These are phyloP conservation scores for Pythium rishiriense DNA, from an alignment of 352 stramenopile genomes.

Conservation along the genomic window DNA sequence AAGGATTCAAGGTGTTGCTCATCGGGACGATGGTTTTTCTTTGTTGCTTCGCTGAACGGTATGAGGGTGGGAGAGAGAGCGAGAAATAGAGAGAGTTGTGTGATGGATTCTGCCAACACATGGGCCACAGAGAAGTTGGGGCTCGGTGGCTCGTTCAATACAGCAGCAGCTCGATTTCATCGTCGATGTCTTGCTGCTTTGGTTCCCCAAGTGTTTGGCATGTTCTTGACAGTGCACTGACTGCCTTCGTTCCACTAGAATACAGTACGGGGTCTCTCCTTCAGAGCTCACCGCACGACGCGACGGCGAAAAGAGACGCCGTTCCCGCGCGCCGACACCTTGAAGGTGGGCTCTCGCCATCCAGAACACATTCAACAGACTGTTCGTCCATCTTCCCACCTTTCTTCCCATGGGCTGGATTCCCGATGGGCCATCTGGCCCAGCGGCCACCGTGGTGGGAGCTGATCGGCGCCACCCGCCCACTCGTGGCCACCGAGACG, in stretches of 20 bases:
- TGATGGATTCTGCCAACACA: too few relatives aligned
- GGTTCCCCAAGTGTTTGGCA: too few relatives aligned
- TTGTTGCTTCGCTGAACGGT: neutral
- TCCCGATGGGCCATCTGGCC: neutral
- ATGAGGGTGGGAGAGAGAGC: too few relatives aligned
- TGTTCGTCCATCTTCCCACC: neutral
- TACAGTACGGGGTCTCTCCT: too few relatives aligned
- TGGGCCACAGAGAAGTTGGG: too few relatives aligned
- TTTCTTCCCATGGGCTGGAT: neutral
- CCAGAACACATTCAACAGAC: neutral
- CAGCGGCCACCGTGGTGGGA: neutral
- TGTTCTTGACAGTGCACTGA: too few relatives aligned
- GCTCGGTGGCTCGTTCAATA: too few relatives aligned
- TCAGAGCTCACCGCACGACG: too few relatives aligned
- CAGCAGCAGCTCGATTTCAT: too few relatives aligned
- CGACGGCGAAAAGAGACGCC: neutral
- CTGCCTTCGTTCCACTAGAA: too few relatives aligned
- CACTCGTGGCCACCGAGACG: neutral
- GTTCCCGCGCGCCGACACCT: neutral
- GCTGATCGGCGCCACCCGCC: neutral
- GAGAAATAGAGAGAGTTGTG: neutral
- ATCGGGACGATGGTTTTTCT: neutral
- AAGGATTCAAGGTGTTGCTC: neutral
- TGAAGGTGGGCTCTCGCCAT: neutral
- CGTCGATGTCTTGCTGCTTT: too few relatives aligned